A percentile compares a stretch with the other conserved stretches of the same genome.
Evolutionary conservation across 2,329 filamentous ascomycete species (phyloP).

Genomic region (Fusarium albosuccineum): DNA sequence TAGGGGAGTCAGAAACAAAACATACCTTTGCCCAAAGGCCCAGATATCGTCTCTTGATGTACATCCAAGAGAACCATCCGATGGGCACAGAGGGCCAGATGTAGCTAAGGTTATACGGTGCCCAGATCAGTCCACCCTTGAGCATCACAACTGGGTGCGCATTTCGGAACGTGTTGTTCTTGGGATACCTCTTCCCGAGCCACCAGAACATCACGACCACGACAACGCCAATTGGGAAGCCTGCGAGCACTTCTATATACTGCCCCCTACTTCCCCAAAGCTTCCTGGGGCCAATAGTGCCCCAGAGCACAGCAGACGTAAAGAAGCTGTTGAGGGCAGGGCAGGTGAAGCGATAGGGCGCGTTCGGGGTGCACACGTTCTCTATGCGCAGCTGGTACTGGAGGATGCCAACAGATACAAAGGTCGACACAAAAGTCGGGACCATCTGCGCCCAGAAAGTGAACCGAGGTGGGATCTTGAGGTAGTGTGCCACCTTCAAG

Average conservation of each 20-base stretch:
- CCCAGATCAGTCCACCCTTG: slow-evolving; percentile 56
- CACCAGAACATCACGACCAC: slow-evolving; percentile 54
- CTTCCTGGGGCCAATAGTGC: slow-evolving; percentile 54
- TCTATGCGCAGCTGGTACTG: slow-evolving; percentile 55
- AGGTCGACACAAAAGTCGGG: slow-evolving; percentile 51
- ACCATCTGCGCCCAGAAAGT: slow-evolving; percentile 54
- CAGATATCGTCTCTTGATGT: slow-evolving; percentile 58
- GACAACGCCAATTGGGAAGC: slow-evolving; percentile 56
- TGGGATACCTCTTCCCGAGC: slow-evolving; percentile 51
- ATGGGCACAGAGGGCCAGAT: slow-evolving; percentile 62
- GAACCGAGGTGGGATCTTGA: slow-evolving; percentile 58
- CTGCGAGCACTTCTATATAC: slow-evolving; percentile 53
- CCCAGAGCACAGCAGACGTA: slow-evolving; percentile 58
- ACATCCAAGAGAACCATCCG: slow-evolving; percentile 63
- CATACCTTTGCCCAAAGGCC: slow-evolving; percentile 62
- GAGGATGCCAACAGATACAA: slow-evolving; percentile 52
- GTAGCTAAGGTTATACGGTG: slow-evolving; percentile 62
- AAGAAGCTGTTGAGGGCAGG: slow-evolving; percentile 55
- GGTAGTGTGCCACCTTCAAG: slow-evolving; percentile 57
- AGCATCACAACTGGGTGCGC: slow-evolving; percentile 59
- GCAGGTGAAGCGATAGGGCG: slow-evolving; percentile 54
- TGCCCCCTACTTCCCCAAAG: slow-evolving; percentile 53
- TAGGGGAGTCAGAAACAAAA: background rate
- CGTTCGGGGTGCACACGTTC: slow-evolving; percentile 53
- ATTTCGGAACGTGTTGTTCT: slow-evolving; percentile 52